phyloP scores from a whole-genome alignment of 768 basidiomycete genomes.

The Rhodotorula toruloides region DNA sequence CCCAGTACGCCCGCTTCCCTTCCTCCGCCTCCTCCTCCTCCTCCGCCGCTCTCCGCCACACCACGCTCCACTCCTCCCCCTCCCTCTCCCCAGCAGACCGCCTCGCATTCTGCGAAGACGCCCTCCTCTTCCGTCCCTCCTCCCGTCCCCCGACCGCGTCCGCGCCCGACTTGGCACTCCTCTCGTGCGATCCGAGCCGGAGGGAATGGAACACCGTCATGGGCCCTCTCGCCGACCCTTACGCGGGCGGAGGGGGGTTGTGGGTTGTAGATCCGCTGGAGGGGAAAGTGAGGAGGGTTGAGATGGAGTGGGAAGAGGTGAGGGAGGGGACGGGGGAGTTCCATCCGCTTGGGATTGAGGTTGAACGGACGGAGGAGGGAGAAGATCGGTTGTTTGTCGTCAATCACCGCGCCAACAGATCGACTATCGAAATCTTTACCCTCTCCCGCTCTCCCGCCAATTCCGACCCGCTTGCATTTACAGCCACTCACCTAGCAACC shows the following conservation, averaged over 20 bases:
- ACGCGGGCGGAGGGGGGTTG: slow-evolving; percentile 55
- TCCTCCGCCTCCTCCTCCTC: background rate
- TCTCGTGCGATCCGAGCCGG: slow-evolving; percentile 56
- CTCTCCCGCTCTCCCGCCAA: slow-evolving; percentile 43
- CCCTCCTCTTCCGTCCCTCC: background rate
- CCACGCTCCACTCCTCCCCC: background rate
- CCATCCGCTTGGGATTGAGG: slow-evolving; percentile 61
- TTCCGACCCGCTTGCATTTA: background rate
- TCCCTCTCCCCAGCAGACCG: background rate
- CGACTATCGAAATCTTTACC: slow-evolving; percentile 65
- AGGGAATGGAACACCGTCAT: slow-evolving; percentile 66
- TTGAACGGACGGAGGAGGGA: slow-evolving; percentile 42
- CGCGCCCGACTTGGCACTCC: slow-evolving; percentile 45
- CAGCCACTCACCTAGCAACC: slow-evolving; percentile 58
- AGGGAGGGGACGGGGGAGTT: slow-evolving; percentile 53
- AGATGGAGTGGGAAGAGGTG: slow-evolving; percentile 26
- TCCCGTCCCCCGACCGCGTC: background rate
- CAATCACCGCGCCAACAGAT: slow-evolving; percentile 62
- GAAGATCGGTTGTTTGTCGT: slow-evolving; percentile 54
- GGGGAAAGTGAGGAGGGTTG: slow-evolving; percentile 45
- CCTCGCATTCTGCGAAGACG: slow-evolving; percentile 23
- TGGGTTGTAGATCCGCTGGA: slow-evolving; percentile 54
- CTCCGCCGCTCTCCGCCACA: background rate
- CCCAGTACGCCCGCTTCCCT: background rate
- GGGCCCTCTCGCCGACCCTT: slow-evolving; percentile 61